Percentiles rank a stretch among this genome's conserved stretches.
phyloP scores from a whole-genome alignment of 2,329 filamentous ascomycete genomes.

The Colletotrichum agaves region DNA sequence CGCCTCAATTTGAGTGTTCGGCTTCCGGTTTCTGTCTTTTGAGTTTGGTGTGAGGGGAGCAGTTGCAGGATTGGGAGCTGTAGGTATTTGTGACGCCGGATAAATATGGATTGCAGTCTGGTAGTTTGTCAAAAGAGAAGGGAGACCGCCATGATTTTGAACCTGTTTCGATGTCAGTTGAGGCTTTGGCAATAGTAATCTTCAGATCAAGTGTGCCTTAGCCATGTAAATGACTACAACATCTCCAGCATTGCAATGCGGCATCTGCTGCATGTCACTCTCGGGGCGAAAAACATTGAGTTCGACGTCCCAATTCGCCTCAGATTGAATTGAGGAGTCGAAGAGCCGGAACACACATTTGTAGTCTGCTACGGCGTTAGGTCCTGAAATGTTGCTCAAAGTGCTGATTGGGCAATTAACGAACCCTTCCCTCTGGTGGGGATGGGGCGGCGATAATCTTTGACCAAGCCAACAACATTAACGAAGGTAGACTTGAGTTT shows the following conservation, averaged over 20 bases:
- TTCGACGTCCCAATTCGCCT: conserved; percentile 48
- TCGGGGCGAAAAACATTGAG: conserved; percentile 70
- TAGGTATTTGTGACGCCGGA: conserved; percentile 51
- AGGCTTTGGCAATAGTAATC: neutral
- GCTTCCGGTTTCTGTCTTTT: conserved; percentile 37
- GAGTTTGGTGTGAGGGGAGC: conserved; percentile 40
- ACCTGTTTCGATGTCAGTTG: conserved; percentile 46
- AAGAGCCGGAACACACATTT: conserved; percentile 71
- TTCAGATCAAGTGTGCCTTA: conserved; percentile 57
- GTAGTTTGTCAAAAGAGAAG: conserved; percentile 58
- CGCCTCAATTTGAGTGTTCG: conserved; percentile 44
- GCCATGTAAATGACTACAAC: conserved; percentile 70
- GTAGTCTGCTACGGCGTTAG: conserved; percentile 55
- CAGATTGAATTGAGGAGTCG: conserved; percentile 65
- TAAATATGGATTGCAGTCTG: conserved; percentile 59
- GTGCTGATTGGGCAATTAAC: conserved; percentile 20
- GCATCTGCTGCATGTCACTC: conserved; percentile 55
- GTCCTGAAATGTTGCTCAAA: neutral
- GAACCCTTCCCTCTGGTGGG: conserved; percentile 63
- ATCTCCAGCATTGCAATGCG: conserved; percentile 63
- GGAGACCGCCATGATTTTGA: conserved; percentile 49
- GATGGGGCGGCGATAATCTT: conserved; percentile 68
- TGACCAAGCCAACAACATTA: conserved; percentile 77
- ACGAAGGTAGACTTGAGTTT: conserved; percentile 49
- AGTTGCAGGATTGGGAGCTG: conserved; percentile 45